phyloP scores from a whole-genome alignment of 1,284 basidiomycete genomes.

The Tylopilus sp. region DNA sequence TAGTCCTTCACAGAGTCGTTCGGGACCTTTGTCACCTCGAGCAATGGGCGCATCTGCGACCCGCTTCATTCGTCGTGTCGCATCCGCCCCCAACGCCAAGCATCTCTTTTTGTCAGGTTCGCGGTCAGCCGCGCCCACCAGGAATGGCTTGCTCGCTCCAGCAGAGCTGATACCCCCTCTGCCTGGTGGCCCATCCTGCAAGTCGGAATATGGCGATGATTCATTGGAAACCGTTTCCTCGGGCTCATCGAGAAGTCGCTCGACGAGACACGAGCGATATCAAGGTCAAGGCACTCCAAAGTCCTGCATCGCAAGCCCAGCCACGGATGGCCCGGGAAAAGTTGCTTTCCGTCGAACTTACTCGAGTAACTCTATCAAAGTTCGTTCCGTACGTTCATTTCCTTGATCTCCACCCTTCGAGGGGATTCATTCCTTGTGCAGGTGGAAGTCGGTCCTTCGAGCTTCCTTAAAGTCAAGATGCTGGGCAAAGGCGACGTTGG shows the following conservation, averaged over 20 bases:
- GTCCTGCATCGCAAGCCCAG: conserved; percentile 43
- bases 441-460: conserved; percentile 88
- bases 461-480: conserved; percentile 93
- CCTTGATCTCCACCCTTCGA: background rate
- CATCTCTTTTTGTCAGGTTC: conserved; percentile 69
- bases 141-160: conserved; percentile 77
- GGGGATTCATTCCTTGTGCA: conserved; percentile 30
- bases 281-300: conserved; percentile 31
- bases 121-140: conserved; percentile 52
- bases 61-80: conserved; percentile 89
- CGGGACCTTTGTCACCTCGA: conserved; percentile 54
- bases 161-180: conserved; percentile 52
- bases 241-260: conserved; percentile 58
- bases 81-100: conserved; percentile 95
- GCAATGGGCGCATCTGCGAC: conserved; percentile 66
- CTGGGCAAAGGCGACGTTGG: conserved; percentile 95
- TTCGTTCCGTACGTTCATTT: conserved; percentile 63
- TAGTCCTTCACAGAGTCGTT: conserved; percentile 34
- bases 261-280: conserved; percentile 37
- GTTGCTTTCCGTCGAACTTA: conserved; percentile 89
- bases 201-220: conserved; percentile 56
- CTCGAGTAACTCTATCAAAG: conserved; percentile 96
- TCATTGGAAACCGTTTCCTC: conserved; percentile 72
- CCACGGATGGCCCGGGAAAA: conserved; percentile 52
- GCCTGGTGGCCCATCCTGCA: conserved; percentile 43